Evolutionary conservation across 176 grass and related monocot species (phyloP).

Genomic region (Eleusine indica): DNA sequence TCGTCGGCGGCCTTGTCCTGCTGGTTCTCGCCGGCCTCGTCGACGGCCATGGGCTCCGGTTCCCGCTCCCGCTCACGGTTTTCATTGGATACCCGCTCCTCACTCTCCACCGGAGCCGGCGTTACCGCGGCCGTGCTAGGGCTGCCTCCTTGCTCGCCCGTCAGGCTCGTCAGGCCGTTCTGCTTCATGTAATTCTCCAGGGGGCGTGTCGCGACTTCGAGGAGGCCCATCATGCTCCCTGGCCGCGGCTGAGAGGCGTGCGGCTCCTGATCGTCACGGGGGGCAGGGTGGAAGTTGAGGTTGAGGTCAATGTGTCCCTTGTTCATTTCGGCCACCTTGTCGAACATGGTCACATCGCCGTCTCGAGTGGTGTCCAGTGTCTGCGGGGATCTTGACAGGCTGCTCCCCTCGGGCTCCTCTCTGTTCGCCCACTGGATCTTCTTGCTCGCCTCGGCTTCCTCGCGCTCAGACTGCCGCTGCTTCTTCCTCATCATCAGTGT

Average conservation of each 20-base stretch:
- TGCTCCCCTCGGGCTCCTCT: slow-evolving; percentile 79
- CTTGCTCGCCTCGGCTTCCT: slow-evolving; percentile 86
- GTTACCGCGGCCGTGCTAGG: slow-evolving; percentile 33
- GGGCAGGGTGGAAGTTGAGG: slow-evolving; percentile 72
- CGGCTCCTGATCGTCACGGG: slow-evolving; percentile 39
- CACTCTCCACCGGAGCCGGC: slow-evolving; percentile 50
- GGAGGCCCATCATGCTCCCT: slow-evolving; percentile 76
- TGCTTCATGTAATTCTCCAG: slow-evolving; percentile 92
- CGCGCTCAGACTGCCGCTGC: slow-evolving; percentile 83
- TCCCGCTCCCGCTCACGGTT: slow-evolving; percentile 49
- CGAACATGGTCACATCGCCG: slow-evolving; percentile 46
- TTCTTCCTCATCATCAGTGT: slow-evolving; percentile 99
- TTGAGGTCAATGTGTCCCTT: slow-evolving; percentile 91
- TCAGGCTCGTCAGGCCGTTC: slow-evolving; percentile 67
- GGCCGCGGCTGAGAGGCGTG: slow-evolving; percentile 27
- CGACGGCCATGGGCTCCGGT: slow-evolving; percentile 43
- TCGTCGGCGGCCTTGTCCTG: slow-evolving; percentile 53
- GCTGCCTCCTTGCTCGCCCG: slow-evolving; percentile 70
- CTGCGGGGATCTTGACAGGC: slow-evolving; percentile 53
- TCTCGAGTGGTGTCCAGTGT: slow-evolving; percentile 57
- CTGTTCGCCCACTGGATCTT: slow-evolving; percentile 68
- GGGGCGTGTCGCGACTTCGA: slow-evolving; percentile 74
- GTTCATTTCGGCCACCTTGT: slow-evolving; percentile 53
- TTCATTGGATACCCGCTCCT: slow-evolving; percentile 68
- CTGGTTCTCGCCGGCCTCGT: slow-evolving; percentile 52